Evolutionary conservation across 2,329 filamentous ascomycete genomes (phyloP).

Genomic region (Penicillium polonicum): DNA sequence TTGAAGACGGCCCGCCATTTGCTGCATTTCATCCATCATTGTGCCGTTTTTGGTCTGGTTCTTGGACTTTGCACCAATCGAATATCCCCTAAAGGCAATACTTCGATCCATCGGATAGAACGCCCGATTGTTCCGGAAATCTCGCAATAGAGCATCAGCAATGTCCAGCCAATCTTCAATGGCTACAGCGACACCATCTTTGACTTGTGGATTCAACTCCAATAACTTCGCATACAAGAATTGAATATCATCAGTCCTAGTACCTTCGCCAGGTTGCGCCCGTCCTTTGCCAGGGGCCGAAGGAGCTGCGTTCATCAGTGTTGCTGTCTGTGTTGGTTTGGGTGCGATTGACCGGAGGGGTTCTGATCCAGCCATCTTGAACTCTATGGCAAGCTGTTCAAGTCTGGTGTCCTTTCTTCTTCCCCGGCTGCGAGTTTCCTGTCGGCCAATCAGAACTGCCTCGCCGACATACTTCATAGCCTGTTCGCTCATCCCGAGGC

Average conservation of each 20-base stretch:
- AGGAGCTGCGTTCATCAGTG: conserved; percentile 20
- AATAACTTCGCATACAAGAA: conserved; percentile 48
- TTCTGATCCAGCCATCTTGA: conserved; percentile 27
- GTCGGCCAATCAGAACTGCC: conserved; percentile 63
- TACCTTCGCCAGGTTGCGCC: conserved; percentile 32
- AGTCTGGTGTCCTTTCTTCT: conserved; percentile 39
- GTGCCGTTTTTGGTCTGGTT: conserved; percentile 36
- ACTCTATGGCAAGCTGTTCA: conserved; percentile 43
- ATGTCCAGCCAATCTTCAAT: conserved; percentile 59
- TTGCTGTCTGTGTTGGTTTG: conserved; percentile 11
- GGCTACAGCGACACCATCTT: conserved; percentile 51
- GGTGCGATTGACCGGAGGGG: conserved; percentile 22
- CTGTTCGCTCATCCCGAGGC: conserved; percentile 68
- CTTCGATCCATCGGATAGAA: conserved; percentile 58
- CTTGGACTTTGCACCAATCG: conserved; percentile 42
- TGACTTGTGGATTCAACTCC: conserved; percentile 49
- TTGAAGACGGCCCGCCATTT: conserved; percentile 47
- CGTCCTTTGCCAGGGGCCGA: conserved; percentile 18
- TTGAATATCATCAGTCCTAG: conserved; percentile 44
- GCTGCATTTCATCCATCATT: conserved; percentile 44
- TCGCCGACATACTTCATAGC: conserved; percentile 76
- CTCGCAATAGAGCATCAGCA: conserved; percentile 57
- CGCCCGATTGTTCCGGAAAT: conserved; percentile 59
- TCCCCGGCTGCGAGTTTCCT: conserved; percentile 34
- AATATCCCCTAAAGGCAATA: conserved; percentile 52